These are phyloP conservation scores for Brasilioporus rufonigricans DNA, from an alignment of 768 basidiomycete genomes.

Conservation along the genomic window DNA sequence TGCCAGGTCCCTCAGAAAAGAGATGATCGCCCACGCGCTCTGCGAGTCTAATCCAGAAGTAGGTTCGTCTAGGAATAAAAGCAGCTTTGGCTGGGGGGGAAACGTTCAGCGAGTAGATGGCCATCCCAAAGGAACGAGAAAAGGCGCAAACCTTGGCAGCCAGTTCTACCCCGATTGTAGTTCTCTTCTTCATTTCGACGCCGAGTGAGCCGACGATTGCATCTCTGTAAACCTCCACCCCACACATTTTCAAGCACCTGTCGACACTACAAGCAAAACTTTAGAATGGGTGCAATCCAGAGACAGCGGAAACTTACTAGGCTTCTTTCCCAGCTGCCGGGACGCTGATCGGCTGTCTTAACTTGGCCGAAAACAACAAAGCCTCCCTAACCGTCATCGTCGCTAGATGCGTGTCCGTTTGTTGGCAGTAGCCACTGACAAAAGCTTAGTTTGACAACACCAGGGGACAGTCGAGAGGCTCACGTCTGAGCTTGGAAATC, in stretches of 20 bases:
- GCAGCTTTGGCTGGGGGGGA: slow-evolving; percentile 56
- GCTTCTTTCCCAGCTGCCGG: slow-evolving; percentile 70
- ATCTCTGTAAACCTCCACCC: slow-evolving; percentile 61
- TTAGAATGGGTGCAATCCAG: neutral
- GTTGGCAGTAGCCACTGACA: slow-evolving; percentile 77
- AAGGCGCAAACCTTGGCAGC: slow-evolving; percentile 59
- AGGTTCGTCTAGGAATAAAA: slow-evolving; percentile 87
- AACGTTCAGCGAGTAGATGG: neutral
- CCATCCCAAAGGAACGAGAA: too few relatives aligned
- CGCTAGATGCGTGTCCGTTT: slow-evolving; percentile 77
- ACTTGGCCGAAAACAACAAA: slow-evolving; percentile 70
- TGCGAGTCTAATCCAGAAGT: too few relatives aligned
- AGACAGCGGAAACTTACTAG: slow-evolving; percentile 49
- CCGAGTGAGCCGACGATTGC: slow-evolving; percentile 67
- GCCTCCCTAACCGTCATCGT: slow-evolving; percentile 80
- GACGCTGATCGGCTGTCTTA: slow-evolving; percentile 71
- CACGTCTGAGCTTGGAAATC: slow-evolving; percentile 59
- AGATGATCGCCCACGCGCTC: slow-evolving; percentile 79
- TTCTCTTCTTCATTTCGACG: slow-evolving; percentile 74
- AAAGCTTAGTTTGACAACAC: neutral
- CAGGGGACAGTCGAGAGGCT: neutral
- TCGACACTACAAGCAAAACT: slow-evolving; percentile 40
- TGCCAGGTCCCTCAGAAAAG: slow-evolving; percentile 73
- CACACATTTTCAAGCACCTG: slow-evolving; percentile 58
- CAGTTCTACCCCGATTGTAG: slow-evolving; percentile 85